Conservation (phyloP, 1,284 basidiomycete genomes). For the Austroboletus novae-zelandiae region DNA sequence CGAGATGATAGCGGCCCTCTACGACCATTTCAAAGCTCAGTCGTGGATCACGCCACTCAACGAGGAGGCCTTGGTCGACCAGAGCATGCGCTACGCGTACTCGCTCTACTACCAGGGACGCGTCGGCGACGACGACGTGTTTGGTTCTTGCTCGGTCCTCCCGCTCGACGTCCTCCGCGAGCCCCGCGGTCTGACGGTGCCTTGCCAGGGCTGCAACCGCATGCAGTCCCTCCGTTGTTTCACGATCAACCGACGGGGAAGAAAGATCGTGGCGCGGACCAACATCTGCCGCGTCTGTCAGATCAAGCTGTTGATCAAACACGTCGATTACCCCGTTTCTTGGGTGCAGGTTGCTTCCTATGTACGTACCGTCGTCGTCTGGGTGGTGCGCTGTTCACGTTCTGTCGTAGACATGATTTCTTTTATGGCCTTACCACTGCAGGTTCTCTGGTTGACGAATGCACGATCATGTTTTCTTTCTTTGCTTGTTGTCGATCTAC, state of each 20-base stretch:
- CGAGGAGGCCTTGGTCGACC: conserved; percentile 14
- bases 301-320: conserved; percentile 31
- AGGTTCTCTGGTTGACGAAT: conserved; percentile 1
- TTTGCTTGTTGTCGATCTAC: conserved; percentile 4
- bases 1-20: conserved; percentile 37
- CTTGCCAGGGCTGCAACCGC: conserved; percentile 24
- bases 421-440: not conserved
- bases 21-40: conserved; percentile 33
- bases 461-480: not conserved
- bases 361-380: not conserved
- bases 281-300: conserved; percentile 30
- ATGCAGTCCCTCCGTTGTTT: conserved; percentile 30
- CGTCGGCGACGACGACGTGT: conserved; percentile 21
- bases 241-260: conserved; percentile 10
- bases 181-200: conserved; percentile 23
- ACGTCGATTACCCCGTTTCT: conserved; percentile 17
- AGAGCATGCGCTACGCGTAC: conserved; percentile 30
- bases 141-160: conserved; percentile 23
- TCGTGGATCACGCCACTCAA: conserved; percentile 30
- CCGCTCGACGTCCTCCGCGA: conserved; percentile 29
- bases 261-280: conserved; percentile 23
- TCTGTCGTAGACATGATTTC: too few species aligned
- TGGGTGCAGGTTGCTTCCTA: conserved; percentile 21
- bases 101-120: conserved; percentile 29
- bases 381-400: not conserved